These are phyloP conservation scores for Pythium aquatile DNA, from an alignment of 352 stramenopile genomes.

Conservation along the genomic window DNA sequence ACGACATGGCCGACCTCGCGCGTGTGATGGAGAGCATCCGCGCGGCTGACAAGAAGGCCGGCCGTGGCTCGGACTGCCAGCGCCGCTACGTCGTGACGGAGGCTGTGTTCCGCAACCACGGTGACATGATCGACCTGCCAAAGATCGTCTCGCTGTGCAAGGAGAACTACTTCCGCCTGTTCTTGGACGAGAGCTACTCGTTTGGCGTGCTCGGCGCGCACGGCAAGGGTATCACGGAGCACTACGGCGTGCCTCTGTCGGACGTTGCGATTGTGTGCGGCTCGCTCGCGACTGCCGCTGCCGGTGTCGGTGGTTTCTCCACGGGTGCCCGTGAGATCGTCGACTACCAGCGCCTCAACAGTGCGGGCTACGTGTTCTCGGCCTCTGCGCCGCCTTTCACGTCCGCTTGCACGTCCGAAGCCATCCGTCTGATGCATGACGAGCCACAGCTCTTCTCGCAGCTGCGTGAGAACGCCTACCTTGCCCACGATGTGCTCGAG, in stretches of 20 bases:
- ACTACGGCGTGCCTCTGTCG: slow-evolving; percentile 71
- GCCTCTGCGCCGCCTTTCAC: slow-evolving; percentile 97
- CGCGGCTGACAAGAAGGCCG: slow-evolving; percentile 88
- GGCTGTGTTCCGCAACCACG: slow-evolving; percentile 97
- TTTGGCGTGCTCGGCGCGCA: slow-evolving; percentile 96
- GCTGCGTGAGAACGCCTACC: slow-evolving; percentile 61
- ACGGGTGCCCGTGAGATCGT: slow-evolving; percentile 96
- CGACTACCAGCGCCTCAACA: slow-evolving; percentile 97
- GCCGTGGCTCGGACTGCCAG: slow-evolving; percentile 80
- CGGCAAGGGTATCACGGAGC: slow-evolving; percentile 80
- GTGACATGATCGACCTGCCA: slow-evolving; percentile 93
- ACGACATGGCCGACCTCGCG: slow-evolving; percentile 96
- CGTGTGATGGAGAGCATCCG: slow-evolving; percentile 88
- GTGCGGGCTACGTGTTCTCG: slow-evolving; percentile 98
- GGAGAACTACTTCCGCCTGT: slow-evolving; percentile 84
- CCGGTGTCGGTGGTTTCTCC: slow-evolving; percentile 95
- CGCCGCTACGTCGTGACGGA: slow-evolving; percentile 97
- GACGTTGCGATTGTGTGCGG: slow-evolving; percentile 95
- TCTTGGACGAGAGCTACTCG: slow-evolving; percentile 89
- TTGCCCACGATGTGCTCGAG: slow-evolving; percentile 57
- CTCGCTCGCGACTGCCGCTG: slow-evolving; percentile 91
- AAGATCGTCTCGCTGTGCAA: slow-evolving; percentile 92
- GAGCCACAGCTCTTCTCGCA: slow-evolving; percentile 74
- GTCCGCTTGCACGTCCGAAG: slow-evolving; percentile 81
- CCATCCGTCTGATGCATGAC: slow-evolving; percentile 82